A percentile compares a stretch with the other conserved stretches of the same genome.
Conservation (phyloP, 805 yeast genomes). For the Yueomyces sinensis region DNA sequence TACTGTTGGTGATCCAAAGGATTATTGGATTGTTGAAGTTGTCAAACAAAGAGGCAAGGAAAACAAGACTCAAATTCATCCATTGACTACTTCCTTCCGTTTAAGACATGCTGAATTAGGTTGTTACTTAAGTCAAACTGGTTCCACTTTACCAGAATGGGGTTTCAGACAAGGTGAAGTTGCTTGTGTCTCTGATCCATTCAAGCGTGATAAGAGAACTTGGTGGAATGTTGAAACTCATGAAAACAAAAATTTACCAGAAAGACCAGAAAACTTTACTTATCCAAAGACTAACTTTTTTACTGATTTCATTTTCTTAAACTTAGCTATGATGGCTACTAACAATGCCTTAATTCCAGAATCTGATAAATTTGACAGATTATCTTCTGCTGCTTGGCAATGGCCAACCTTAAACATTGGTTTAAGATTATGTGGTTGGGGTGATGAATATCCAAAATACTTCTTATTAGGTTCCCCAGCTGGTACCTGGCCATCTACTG, state of each 20-base stretch:
- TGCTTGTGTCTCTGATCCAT: constrained; percentile 50
- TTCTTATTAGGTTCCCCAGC: constrained; percentile 68
- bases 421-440: constrained; percentile 70
- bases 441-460: constrained; percentile 47
- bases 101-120: constrained; percentile 48
- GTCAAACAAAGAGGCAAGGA: constrained; percentile 49
- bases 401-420: constrained; percentile 76
- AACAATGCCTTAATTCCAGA: constrained; percentile 76
- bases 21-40: constrained; percentile 84
- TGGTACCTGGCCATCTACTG: constrained; percentile 63
- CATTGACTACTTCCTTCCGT: constrained; percentile 65
- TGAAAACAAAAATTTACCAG: constrained; percentile 47
- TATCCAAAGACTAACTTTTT: constrained; percentile 67
- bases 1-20: constrained; percentile 62
- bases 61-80: constrained; percentile 42
- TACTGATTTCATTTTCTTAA: constrained; percentile 63
- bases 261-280: constrained; percentile 25
- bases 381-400: constrained; percentile 74
- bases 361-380: constrained; percentile 54
- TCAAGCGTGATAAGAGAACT: constrained; percentile 64
- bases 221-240: constrained; percentile 84
- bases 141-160: constrained; percentile 61
- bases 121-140: constrained; percentile 70
- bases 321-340: constrained; percentile 89
- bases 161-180: constrained; percentile 79